Evolutionary conservation across 169 alveolate genomes (phyloP).

Genomic region (Babesia bigemina): DNA sequence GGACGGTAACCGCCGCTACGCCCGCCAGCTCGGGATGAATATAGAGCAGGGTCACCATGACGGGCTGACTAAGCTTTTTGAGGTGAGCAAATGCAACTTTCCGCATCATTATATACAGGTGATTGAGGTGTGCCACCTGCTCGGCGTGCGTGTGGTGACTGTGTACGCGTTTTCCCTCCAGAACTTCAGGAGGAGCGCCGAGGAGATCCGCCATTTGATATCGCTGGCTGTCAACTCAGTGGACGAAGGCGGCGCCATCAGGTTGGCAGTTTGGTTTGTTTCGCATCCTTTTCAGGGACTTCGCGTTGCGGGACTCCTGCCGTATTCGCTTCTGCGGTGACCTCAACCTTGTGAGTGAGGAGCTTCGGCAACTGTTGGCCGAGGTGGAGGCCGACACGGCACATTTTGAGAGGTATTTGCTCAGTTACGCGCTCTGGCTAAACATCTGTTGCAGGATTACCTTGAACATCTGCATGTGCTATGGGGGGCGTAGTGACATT

Average conservation of each 20-base stretch:
- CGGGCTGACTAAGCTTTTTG: conserved; percentile 55
- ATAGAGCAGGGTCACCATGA: conserved; percentile 42
- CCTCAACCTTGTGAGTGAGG: conserved; percentile 65
- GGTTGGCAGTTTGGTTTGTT: conserved; percentile 3
- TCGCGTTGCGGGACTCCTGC: conserved; percentile 58
- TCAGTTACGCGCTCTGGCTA: neutral
- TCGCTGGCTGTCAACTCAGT: conserved; percentile 16
- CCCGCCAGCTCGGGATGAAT: conserved; percentile 58
- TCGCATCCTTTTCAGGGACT: conserved; percentile 37
- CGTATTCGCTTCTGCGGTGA: conserved; percentile 71
- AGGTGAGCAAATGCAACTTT: neutral
- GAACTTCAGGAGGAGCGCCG: conserved; percentile 77
- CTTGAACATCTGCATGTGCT: conserved; percentile 58
- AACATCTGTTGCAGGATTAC: conserved; percentile 12
- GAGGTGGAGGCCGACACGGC: conserved; percentile 65
- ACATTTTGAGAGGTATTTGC: conserved; percentile 65
- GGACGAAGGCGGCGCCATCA: neutral
- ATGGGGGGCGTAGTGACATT: conserved; percentile 68
- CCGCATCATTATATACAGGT: conserved; percentile 46
- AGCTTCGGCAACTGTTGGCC: conserved; percentile 51
- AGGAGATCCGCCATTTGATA: conserved; percentile 42
- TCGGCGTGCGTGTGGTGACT: conserved; percentile 80
- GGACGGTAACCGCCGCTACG: conserved; percentile 91
- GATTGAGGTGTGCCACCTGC: conserved; percentile 69
- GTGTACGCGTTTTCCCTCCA: conserved; percentile 84